A percentile compares a stretch with the other conserved stretches of the same genome.
phyloP scores from a whole-genome alignment of 2,329 filamentous ascomycete genomes.

The Sporothrix pallida region DNA sequence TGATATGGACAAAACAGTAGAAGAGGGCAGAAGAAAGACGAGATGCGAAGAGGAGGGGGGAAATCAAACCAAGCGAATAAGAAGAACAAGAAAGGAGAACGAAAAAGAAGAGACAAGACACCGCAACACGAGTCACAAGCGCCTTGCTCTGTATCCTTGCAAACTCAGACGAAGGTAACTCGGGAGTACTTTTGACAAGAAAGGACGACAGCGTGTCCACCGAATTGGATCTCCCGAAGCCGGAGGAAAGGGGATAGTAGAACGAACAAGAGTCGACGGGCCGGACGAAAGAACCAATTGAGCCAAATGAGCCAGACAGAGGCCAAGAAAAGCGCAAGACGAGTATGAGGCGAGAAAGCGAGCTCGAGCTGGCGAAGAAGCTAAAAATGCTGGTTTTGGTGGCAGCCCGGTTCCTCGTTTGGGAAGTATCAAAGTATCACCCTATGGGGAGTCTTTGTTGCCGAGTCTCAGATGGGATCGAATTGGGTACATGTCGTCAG shows the following conservation, averaged over 20 bases:
- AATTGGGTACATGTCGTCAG: conserved; percentile 24
- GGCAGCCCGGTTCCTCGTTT: neutral
- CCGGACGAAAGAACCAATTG: neutral
- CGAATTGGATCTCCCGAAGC: neutral
- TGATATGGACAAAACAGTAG: neutral
- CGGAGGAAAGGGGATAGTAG: neutral
- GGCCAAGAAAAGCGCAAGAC: neutral
- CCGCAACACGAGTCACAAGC: neutral
- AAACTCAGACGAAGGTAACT: neutral
- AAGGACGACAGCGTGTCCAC: neutral
- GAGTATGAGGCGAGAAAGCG: neutral
- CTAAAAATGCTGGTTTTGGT: neutral
- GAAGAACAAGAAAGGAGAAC: neutral
- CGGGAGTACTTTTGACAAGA: conserved; percentile 11
- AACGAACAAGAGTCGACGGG: neutral
- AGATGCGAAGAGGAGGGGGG: neutral
- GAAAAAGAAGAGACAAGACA: neutral
- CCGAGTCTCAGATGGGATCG: conserved; percentile 15
- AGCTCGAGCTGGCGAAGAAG: no score
- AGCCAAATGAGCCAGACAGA: neutral
- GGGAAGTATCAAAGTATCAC: conserved; percentile 2
- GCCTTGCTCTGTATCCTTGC: conserved; percentile 4
- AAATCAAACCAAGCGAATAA: neutral
- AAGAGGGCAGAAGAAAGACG: neutral
- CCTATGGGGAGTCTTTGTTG: conserved; percentile 21